phyloP scores from a whole-genome alignment of 768 basidiomycete genomes.

The Mycena belliarum region DNA sequence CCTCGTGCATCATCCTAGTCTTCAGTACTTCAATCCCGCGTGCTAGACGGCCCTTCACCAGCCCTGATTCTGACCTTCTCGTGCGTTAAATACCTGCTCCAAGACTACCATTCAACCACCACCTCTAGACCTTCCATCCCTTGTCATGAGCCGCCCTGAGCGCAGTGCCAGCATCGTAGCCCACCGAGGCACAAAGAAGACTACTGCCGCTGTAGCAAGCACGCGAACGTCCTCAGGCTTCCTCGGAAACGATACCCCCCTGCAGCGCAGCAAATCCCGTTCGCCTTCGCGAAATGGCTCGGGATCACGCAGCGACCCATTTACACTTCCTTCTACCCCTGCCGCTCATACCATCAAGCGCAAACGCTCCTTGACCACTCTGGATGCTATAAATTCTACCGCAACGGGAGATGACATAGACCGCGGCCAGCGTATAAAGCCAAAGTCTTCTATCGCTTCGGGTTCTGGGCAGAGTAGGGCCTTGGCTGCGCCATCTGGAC shows the following conservation, averaged over 20 bases:
- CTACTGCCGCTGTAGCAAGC: slow-evolving; percentile 5
- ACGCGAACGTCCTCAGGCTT: slow-evolving; percentile 9
- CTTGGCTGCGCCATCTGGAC: not conserved
- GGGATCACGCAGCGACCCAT: slow-evolving; percentile 19
- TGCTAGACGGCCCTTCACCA: too few relatives aligned
- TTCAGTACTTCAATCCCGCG: too few relatives aligned
- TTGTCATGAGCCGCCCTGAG: slow-evolving; percentile 11
- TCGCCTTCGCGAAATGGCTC: slow-evolving; percentile 22
- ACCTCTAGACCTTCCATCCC: not conserved
- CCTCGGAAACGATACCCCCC: not conserved
- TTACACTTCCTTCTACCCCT: slow-evolving; percentile 2
- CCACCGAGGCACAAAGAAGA: slow-evolving; percentile 2
- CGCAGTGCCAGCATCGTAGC: not conserved
- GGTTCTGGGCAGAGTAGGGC: slow-evolving; percentile 1
- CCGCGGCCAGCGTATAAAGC: slow-evolving; percentile 20
- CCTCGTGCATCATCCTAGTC: too few relatives aligned
- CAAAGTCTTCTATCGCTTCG: slow-evolving; percentile 1
- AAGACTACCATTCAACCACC: not conserved
- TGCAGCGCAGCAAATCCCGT: slow-evolving; percentile 21
- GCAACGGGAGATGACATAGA: slow-evolving; percentile 8
- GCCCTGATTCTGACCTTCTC: too few relatives aligned
- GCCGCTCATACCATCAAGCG: slow-evolving; percentile 13
- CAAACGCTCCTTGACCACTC: slow-evolving; percentile 16
- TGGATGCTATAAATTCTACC: not conserved
- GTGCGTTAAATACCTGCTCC: too few relatives aligned